Percentiles rank a stretch among this genome's conserved stretches.
Evolutionary conservation across 345 rosid species (phyloP).

Genomic region (Brassica rapa): DNA sequence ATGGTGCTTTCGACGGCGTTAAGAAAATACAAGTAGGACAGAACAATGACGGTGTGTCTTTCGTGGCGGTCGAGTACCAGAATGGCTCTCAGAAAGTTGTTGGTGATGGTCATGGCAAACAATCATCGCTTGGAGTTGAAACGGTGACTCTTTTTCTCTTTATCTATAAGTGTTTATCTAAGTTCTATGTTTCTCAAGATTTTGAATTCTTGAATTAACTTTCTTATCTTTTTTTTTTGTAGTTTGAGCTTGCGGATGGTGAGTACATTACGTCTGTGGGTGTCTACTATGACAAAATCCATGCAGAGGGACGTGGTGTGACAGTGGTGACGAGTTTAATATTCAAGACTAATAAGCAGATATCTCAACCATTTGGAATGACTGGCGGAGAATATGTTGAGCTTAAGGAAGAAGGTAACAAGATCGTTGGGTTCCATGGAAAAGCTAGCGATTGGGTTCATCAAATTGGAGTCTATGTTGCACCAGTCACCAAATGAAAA

Average conservation of each 20-base stretch:
- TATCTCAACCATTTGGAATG: constrained; percentile 10
- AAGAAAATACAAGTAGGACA: background rate
- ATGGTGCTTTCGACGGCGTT: constrained; percentile 2
- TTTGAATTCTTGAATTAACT: background rate
- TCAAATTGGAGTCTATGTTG: constrained; percentile 2
- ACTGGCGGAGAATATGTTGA: background rate
- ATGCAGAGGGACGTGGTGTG: background rate
- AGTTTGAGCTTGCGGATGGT: constrained; percentile 8
- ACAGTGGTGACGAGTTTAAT: background rate
- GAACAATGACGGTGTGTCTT: background rate
- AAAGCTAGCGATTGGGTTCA: background rate
- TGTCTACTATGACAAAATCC: background rate
- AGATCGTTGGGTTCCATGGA: background rate
- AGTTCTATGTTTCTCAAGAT: background rate
- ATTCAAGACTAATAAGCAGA: constrained; percentile 23
- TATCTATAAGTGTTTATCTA: background rate
- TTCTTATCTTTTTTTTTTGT: background rate
- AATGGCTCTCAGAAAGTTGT: constrained; percentile 5
- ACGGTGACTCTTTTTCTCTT: background rate
- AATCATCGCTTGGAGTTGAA: background rate
- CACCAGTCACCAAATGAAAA: constrained; percentile 7
- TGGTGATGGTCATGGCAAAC: background rate
- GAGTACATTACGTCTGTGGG: background rate
- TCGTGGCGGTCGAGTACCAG: constrained; percentile 7
- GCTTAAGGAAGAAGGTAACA: background rate